Evolutionary conservation across 805 yeast species (phyloP).

Genomic region (Candida endomychidarum): DNA sequence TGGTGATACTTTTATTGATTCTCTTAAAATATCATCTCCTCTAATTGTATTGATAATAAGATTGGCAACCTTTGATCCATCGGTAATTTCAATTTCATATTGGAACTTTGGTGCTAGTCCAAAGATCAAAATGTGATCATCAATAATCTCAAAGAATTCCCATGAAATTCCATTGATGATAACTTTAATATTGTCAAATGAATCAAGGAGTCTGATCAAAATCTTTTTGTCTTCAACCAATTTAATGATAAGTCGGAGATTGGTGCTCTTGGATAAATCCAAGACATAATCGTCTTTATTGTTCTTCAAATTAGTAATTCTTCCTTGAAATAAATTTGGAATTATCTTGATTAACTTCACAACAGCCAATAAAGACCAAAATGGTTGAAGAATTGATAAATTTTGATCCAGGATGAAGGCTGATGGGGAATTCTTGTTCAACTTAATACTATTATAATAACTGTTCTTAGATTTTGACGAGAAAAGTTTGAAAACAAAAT

Average conservation of each 20-base stretch:
- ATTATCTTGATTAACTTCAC: slow-evolving; percentile 28
- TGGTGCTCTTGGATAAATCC: slow-evolving; percentile 3
- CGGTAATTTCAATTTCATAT: slow-evolving; percentile 33
- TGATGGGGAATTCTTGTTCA: slow-evolving; percentile 11
- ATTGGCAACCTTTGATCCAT: slow-evolving; percentile 19
- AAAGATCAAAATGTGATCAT: slow-evolving; percentile 27
- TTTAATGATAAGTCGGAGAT: slow-evolving; percentile 12
- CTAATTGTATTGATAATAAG: slow-evolving; percentile 32
- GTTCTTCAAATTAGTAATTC: slow-evolving; percentile 23
- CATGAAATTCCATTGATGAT: slow-evolving; percentile 35
- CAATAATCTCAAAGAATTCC: slow-evolving; percentile 24
- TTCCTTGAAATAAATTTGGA: slow-evolving; percentile 34
- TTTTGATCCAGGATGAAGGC: slow-evolving; percentile 15
- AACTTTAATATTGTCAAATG: slow-evolving; percentile 14
- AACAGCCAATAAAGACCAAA: slow-evolving; percentile 45
- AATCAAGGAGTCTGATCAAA: slow-evolving; percentile 20
- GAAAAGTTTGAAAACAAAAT: slow-evolving; percentile 14
- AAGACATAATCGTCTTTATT: slow-evolving; percentile 23
- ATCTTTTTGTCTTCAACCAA: slow-evolving; percentile 32
- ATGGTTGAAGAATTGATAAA: slow-evolving; percentile 30
- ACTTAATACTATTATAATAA: slow-evolving; percentile 4
- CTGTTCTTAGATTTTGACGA: slow-evolving; percentile 7
- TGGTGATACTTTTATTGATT: slow-evolving; percentile 27
- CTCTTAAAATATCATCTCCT: slow-evolving; percentile 22
- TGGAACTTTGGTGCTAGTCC: slow-evolving; percentile 39